These are phyloP conservation scores for Monosporascus cannonballus DNA, from an alignment of 2,329 filamentous ascomycete species.

Conservation along the genomic window DNA sequence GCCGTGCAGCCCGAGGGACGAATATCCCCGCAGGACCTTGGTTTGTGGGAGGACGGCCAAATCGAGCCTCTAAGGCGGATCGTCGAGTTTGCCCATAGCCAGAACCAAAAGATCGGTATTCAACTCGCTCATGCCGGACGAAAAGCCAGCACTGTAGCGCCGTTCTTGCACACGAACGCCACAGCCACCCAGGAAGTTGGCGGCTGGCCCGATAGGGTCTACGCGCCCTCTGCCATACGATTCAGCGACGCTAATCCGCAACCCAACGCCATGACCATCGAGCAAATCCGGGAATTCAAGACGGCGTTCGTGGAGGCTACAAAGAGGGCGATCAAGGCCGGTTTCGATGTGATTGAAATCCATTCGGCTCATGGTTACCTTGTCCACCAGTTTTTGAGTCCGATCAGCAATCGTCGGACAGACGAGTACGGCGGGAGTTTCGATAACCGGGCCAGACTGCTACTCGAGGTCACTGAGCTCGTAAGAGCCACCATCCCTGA, in stretches of 20 bases:
- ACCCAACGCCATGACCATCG: conserved; percentile 52
- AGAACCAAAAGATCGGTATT: conserved; percentile 60
- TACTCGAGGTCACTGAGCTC: conserved; percentile 60
- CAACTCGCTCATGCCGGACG: conserved; percentile 62
- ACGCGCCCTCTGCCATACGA: conserved; percentile 51
- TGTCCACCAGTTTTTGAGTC: conserved; percentile 62
- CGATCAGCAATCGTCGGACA: conserved; percentile 61
- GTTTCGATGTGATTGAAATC: conserved; percentile 62
- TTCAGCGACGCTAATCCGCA: conserved; percentile 49
- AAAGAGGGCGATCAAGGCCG: conserved; percentile 34
- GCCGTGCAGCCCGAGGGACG: conserved; percentile 61
- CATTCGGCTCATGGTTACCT: conserved; percentile 79
- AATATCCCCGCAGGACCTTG: conserved; percentile 63
- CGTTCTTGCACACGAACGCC: conserved; percentile 23
- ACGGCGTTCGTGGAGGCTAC: conserved; percentile 29
- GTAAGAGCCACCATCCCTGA: conserved; percentile 56
- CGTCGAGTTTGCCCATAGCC: conserved; percentile 38
- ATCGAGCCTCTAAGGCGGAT: conserved; percentile 40
- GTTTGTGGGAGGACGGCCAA: conserved; percentile 68
- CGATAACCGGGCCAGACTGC: conserved; percentile 65
- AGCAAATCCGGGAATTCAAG: conserved; percentile 30
- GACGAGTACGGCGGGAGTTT: conserved; percentile 64
- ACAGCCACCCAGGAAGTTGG: conserved; percentile 24
- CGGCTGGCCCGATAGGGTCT: conserved; percentile 33
- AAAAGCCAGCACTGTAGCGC: conserved; percentile 30